phyloP scores from a whole-genome alignment of 2,329 filamentous ascomycete genomes.

The Falciphora oryzae region DNA sequence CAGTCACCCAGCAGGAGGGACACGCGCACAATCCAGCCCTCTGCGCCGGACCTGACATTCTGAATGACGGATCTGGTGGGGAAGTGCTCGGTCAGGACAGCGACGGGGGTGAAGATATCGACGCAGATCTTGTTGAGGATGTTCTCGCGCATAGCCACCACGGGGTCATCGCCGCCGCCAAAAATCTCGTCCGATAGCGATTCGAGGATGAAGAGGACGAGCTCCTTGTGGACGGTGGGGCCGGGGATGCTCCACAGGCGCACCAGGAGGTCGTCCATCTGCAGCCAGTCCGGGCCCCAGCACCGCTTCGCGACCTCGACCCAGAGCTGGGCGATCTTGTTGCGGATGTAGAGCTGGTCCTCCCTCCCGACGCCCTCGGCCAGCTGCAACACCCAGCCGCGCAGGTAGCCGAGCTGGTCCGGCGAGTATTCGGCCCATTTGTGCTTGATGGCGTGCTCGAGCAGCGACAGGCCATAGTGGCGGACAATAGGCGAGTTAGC shows the following conservation, averaged over 20 bases:
- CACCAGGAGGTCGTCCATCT: conserved; percentile 84
- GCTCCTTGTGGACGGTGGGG: conserved; percentile 64
- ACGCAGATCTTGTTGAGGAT: conserved; percentile 84
- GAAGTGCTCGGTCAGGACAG: conserved; percentile 69
- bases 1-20: conserved; percentile 70
- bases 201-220: conserved; percentile 85
- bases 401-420: conserved; percentile 62
- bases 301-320: conserved; percentile 88
- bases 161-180: conserved; percentile 72
- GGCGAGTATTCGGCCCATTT: conserved; percentile 69
- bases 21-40: conserved; percentile 82
- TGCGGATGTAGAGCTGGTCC: conserved; percentile 79
- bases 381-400: conserved; percentile 73
- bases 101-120: conserved; percentile 82
- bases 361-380: conserved; percentile 63
- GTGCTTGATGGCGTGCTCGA: conserved; percentile 86
- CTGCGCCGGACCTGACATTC: conserved; percentile 67
- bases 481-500: conserved; percentile 75
- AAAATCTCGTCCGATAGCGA: conserved; percentile 93
- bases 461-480: conserved; percentile 87
- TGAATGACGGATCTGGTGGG: conserved; percentile 64
- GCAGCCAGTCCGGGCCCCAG: conserved; percentile 89
- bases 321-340: conserved; percentile 94
- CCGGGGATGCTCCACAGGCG: conserved; percentile 71
- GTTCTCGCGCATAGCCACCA: conserved; percentile 75